Percentiles rank a stretch among this genome's conserved stretches.
Conservation (phyloP, 768 basidiomycete species). For the Auricularia auricula-judae region DNA sequence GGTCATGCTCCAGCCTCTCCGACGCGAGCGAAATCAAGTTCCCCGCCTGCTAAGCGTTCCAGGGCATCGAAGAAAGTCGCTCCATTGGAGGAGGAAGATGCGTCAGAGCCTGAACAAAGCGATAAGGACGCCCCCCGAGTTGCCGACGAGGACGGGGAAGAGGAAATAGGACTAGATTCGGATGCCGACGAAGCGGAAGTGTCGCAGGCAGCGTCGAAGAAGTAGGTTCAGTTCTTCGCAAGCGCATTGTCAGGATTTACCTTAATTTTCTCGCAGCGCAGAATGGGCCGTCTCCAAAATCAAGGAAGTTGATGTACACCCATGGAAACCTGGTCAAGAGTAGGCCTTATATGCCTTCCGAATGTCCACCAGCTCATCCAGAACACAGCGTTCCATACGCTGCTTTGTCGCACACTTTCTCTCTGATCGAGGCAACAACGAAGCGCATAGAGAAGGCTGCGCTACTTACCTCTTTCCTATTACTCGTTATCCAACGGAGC, state of each 20-base stretch:
- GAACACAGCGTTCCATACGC: slow-evolving; percentile 78
- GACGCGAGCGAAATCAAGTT: neutral
- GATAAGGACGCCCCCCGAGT: slow-evolving; percentile 2
- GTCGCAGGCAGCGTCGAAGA: slow-evolving; percentile 43
- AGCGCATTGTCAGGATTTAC: neutral
- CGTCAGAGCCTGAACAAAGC: slow-evolving; percentile 15
- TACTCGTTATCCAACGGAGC: slow-evolving; percentile 82
- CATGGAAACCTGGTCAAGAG: slow-evolving; percentile 81
- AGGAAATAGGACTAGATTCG: slow-evolving; percentile 27
- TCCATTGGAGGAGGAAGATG: slow-evolving; percentile 26
- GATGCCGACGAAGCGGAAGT: slow-evolving; percentile 24
- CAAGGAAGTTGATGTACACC: slow-evolving; percentile 62
- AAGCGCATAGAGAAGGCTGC: slow-evolving; percentile 91
- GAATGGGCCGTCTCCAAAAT: slow-evolving; percentile 51
- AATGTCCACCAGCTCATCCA: neutral
- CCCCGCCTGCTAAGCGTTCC: neutral
- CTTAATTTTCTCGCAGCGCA: slow-evolving; percentile 34
- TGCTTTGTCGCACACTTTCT: slow-evolving; percentile 80
- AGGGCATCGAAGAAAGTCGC: neutral
- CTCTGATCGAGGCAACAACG: slow-evolving; percentile 85
- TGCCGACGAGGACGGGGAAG: slow-evolving; percentile 20
- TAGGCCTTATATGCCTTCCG: slow-evolving; percentile 29
- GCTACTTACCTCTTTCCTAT: slow-evolving; percentile 76
- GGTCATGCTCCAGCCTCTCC: neutral
- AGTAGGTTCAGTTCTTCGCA: slow-evolving; percentile 28